phyloP scores from a whole-genome alignment of 305 asterid genomes.

The Petunia hybrid region DNA sequence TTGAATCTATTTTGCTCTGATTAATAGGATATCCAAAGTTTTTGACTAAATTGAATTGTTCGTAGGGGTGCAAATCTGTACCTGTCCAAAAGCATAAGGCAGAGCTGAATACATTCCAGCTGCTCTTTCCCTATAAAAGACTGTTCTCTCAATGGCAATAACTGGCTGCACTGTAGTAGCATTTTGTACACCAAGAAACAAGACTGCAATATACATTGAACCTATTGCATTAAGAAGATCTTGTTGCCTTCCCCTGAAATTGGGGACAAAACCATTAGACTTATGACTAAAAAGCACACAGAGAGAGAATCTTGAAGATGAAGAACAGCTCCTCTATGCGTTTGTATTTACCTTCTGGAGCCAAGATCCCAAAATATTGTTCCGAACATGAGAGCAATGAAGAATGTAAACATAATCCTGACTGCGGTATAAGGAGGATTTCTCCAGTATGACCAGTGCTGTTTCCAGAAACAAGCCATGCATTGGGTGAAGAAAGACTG shows the following conservation, averaged over 20 bases:
- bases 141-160: constrained; percentile 50
- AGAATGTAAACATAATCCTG: constrained; percentile 65
- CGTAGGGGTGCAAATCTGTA: background rate
- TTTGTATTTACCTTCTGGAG: constrained; percentile 62
- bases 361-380: constrained; percentile 91
- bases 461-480: constrained; percentile 85
- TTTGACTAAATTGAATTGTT: too few relatives aligned
- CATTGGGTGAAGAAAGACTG: constrained; percentile 76
- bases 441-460: constrained; percentile 83
- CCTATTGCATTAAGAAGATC: constrained; percentile 52
- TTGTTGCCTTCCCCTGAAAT: constrained; percentile 40
- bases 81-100: constrained; percentile 64
- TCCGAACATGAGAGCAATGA: constrained; percentile 76
- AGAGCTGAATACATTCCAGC: constrained; percentile 65
- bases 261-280: background rate
- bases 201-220: constrained; percentile 53
- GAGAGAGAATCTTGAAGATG: too few relatives aligned
- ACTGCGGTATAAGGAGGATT: constrained; percentile 86
- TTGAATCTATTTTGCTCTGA: too few relatives aligned
- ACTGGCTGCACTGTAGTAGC: constrained; percentile 48
- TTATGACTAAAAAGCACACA: too few relatives aligned
- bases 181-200: constrained; percentile 54
- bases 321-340: too few relatives aligned
- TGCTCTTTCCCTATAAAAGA: constrained; percentile 59
- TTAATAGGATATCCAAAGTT: too few relatives aligned